Conservation (phyloP, 225 moss, liverwort and hornwort species). For the Asterella californica region DNA sequence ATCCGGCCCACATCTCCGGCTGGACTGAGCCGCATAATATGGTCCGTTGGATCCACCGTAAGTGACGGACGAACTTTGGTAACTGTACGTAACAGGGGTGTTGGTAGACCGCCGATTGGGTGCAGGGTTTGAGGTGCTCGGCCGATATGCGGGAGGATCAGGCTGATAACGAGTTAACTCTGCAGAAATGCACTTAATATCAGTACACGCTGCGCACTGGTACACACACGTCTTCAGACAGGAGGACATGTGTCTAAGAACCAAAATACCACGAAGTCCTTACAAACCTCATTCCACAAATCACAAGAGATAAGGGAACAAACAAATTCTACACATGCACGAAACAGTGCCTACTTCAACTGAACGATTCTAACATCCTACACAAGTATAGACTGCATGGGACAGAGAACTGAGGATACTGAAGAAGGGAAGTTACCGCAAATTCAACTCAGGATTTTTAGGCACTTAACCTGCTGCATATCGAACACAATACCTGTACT, state of each 20-base stretch:
- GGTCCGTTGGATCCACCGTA: conserved; percentile 47
- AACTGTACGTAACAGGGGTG: conserved; percentile 23
- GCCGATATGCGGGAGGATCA: not conserved
- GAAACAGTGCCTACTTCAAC: not conserved
- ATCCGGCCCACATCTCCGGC: conserved; percentile 36
- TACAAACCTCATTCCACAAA: not conserved
- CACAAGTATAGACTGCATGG: too few species aligned
- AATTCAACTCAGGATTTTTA: too few species aligned
- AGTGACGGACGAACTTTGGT: conserved; percentile 46
- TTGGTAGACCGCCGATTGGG: not conserved
- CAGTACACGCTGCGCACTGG: not conserved
- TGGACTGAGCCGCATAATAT: conserved; percentile 35
- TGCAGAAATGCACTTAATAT: not conserved
- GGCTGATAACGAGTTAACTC: conserved; percentile 12
- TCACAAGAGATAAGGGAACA: not conserved
- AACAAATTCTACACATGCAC: not conserved
- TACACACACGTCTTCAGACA: not conserved
- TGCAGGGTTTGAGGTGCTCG: not conserved
- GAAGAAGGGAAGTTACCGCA: too few species aligned
- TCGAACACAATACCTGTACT: conserved; percentile 16
- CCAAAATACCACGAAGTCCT: not conserved
- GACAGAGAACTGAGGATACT: too few species aligned
- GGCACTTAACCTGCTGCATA: too few species aligned
- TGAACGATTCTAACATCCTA: not conserved
- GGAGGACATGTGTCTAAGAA: not conserved